Percentiles rank a stretch among this genome's conserved stretches.
These are phyloP conservation scores for Paragyromitra xinjiangensis DNA, from an alignment of 495 filamentous ascomycete genomes.

Conservation along the genomic window DNA sequence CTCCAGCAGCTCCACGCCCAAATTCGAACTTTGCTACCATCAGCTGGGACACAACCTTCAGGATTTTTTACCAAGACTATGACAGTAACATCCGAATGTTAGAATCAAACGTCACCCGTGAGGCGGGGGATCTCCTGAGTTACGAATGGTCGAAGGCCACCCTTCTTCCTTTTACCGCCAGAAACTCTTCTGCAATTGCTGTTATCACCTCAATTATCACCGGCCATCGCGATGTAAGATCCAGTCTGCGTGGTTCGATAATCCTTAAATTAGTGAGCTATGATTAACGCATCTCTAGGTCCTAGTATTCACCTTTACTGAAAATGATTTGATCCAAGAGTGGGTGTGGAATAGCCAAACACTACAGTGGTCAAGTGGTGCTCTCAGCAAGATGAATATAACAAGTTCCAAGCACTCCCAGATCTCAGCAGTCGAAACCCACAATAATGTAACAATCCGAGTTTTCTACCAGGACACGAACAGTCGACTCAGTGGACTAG, in stretches of 20 bases:
- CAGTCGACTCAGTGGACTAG: background rate
- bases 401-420: background rate
- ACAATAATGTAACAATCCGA: background rate
- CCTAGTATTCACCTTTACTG: slow-evolving; percentile 8
- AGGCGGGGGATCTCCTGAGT: background rate
- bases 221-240: slow-evolving; percentile 1
- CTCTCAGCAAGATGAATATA: background rate
- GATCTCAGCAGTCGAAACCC: background rate
- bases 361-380: background rate
- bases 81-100: slow-evolving; percentile 13
- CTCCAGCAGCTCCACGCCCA: background rate
- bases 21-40: slow-evolving; percentile 8
- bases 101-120: slow-evolving; percentile 18
- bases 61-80: slow-evolving; percentile 18
- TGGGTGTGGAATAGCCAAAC: background rate
- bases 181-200: slow-evolving; percentile 1
- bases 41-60: slow-evolving; percentile 10
- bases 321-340: background rate
- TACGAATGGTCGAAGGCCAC: slow-evolving; percentile 9
- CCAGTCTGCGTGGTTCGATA: no score
- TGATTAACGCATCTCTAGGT: slow-evolving; percentile 8
- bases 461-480: slow-evolving; percentile 19
- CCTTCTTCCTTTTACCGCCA: background rate
- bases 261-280: background rate
- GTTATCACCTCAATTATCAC: background rate